These are phyloP conservation scores for Neurospora sp. DNA, from an alignment of 495 filamentous ascomycete species.

Conservation along the genomic window DNA sequence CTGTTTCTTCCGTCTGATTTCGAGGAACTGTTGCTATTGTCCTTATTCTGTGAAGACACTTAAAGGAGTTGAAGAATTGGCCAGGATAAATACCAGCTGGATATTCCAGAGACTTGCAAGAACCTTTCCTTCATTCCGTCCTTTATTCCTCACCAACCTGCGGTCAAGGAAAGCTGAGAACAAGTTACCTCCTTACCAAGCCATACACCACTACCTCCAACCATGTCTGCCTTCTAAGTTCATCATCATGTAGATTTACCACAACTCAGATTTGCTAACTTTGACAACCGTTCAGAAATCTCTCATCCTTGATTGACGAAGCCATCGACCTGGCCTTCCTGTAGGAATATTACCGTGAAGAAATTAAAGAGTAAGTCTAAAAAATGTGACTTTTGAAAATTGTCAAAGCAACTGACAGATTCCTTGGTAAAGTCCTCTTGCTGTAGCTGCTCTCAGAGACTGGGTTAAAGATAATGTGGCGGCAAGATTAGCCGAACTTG, in stretches of 20 bases:
- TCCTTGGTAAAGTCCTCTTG: neutral
- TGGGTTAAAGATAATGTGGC: neutral
- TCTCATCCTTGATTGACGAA: neutral
- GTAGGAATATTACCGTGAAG: neutral
- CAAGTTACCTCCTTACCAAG: neutral
- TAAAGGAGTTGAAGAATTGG: neutral
- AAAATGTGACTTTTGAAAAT: no score
- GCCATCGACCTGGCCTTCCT: neutral
- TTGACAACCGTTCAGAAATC: neutral
- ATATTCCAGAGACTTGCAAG: neutral
- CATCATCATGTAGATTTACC: neutral
- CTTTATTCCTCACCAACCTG: neutral
- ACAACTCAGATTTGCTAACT: neutral
- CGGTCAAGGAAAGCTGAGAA: neutral
- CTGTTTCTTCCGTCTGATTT: neutral
- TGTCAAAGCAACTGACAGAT: neutral
- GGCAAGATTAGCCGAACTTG: neutral
- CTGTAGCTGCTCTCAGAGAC: neutral
- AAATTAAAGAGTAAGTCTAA: no score
- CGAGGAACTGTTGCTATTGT: neutral
- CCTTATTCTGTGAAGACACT: neutral
- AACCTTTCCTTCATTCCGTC: neutral
- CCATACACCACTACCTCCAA: neutral
- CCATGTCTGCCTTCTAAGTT: neutral
- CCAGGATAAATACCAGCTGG: neutral